Evolutionary conservation across 2,329 filamentous ascomycete genomes (phyloP).

Genomic region (Orbilia brochopaga): DNA sequence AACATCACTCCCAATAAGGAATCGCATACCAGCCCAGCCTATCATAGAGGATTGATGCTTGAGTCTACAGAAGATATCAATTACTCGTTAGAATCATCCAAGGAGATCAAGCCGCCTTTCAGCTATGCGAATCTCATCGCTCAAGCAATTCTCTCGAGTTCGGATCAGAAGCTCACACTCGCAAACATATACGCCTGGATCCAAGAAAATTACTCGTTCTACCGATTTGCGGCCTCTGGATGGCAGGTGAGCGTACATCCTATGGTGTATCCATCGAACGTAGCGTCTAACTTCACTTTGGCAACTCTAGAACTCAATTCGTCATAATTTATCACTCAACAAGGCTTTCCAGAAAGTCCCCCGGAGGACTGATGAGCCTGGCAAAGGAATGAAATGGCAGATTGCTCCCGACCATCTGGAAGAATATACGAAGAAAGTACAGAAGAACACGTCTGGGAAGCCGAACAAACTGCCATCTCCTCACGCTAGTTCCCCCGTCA

Average conservation of each 20-base stretch:
- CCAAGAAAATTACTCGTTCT: conserved; percentile 88
- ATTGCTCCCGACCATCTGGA: conserved; percentile 83
- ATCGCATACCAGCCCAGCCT: conserved; percentile 61
- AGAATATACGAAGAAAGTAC: conserved; percentile 77
- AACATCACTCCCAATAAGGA: conserved; percentile 54
- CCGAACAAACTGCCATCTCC: conserved; percentile 50
- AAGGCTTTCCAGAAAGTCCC: conserved; percentile 94
- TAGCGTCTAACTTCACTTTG: neutral
- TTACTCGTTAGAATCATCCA: conserved; percentile 79
- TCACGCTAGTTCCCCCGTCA: conserved; percentile 33
- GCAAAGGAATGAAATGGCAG: conserved; percentile 99
- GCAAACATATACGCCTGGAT: conserved; percentile 95
- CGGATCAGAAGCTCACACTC: conserved; percentile 86
- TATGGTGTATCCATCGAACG: neutral
- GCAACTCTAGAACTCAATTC: conserved; percentile 78
- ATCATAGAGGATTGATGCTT: conserved; percentile 63
- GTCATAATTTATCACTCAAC: conserved; percentile 93
- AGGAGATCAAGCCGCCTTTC: conserved; percentile 91
- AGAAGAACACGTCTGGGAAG: conserved; percentile 50
- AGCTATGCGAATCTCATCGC: conserved; percentile 98
- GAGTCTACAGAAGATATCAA: conserved; percentile 69
- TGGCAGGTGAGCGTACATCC: conserved; percentile 76
- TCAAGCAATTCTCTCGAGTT: conserved; percentile 86
- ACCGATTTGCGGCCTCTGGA: conserved; percentile 80
- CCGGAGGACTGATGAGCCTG: conserved; percentile 89